These are phyloP conservation scores for Plantago coronopus DNA, from an alignment of 305 asterid genomes.

Conservation along the genomic window DNA sequence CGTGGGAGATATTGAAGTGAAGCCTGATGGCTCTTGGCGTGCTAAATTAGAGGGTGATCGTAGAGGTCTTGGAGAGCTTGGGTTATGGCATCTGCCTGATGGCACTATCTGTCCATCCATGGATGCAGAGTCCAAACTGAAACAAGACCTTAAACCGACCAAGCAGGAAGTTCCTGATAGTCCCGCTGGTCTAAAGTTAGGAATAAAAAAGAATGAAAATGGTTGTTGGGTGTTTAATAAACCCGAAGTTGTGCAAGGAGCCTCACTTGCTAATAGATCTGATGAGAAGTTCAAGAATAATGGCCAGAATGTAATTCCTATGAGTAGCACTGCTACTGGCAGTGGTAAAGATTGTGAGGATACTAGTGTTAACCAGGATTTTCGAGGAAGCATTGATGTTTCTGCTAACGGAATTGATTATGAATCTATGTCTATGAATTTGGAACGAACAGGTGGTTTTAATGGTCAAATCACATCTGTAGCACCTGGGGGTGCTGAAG, in stretches of 20 bases:
- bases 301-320: slow-evolving; percentile 51
- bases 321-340: slow-evolving; percentile 90
- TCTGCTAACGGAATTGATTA: slow-evolving; percentile 58
- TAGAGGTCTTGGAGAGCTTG: slow-evolving; percentile 75
- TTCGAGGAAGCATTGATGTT: slow-evolving; percentile 52
- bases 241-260: slow-evolving; percentile 47
- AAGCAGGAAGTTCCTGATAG: slow-evolving; percentile 79
- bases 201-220: slow-evolving; percentile 63
- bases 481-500: slow-evolving; percentile 50
- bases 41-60: slow-evolving; percentile 81
- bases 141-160: slow-evolving; percentile 52
- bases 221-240: slow-evolving; percentile 85
- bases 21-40: slow-evolving; percentile 99
- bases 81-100: slow-evolving; percentile 91
- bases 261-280: slow-evolving; percentile 43
- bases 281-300: slow-evolving; percentile 29
- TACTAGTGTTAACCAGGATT: slow-evolving; percentile 85
- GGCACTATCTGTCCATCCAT: slow-evolving; percentile 49
- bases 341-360: slow-evolving; percentile 93
- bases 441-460: slow-evolving; percentile 40
- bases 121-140: slow-evolving; percentile 56
- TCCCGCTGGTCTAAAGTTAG: slow-evolving; percentile 61
- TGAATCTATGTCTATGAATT: slow-evolving; percentile 54
- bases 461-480: slow-evolving; percentile 34
- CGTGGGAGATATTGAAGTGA: slow-evolving; percentile 86